Conservation (phyloP, 495 filamentous ascomycete species). For the Pyrenopolyporus hunteri region DNA sequence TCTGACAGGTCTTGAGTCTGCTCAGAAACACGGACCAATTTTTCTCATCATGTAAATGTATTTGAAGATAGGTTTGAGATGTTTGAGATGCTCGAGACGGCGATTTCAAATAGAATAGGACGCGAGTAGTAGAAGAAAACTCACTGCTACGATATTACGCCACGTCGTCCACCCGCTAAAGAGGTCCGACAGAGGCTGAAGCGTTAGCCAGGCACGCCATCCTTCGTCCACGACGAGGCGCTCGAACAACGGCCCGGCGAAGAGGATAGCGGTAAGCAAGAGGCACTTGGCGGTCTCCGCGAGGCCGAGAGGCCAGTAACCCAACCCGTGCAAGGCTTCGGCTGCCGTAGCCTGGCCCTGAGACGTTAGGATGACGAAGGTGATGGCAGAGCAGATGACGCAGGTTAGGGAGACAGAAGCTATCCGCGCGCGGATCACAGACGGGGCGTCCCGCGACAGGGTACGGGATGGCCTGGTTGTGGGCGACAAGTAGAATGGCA, state of each 20-base stretch:
- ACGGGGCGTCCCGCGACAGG: constrained; percentile 85
- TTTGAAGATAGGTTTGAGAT: background rate
- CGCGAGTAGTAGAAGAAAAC: constrained; percentile 27
- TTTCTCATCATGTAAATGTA: constrained; percentile 60
- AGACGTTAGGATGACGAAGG: constrained; percentile 63
- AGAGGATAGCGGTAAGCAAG: constrained; percentile 77
- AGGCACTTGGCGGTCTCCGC: constrained; percentile 63
- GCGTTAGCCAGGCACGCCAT: constrained; percentile 68
- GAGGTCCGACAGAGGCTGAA: constrained; percentile 41
- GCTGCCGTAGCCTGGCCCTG: constrained; percentile 41
- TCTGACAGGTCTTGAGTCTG: constrained; percentile 93
- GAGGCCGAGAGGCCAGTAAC: constrained; percentile 74
- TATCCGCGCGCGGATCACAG: constrained; percentile 86
- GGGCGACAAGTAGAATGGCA: constrained; percentile 85
- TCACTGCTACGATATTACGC: constrained; percentile 61
- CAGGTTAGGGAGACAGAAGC: constrained; percentile 76
- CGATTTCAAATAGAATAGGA: background rate
- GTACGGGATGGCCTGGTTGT: constrained; percentile 80
- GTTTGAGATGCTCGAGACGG: background rate
- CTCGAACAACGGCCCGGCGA: constrained; percentile 84
- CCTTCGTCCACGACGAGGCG: constrained; percentile 70
- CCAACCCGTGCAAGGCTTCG: constrained; percentile 68
- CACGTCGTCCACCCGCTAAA: constrained; percentile 57
- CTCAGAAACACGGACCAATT: constrained; percentile 99
- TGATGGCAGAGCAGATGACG: constrained; percentile 62